Conservation (phyloP, 805 yeast genomes). For the Saccharomycopsis sp. region DNA sequence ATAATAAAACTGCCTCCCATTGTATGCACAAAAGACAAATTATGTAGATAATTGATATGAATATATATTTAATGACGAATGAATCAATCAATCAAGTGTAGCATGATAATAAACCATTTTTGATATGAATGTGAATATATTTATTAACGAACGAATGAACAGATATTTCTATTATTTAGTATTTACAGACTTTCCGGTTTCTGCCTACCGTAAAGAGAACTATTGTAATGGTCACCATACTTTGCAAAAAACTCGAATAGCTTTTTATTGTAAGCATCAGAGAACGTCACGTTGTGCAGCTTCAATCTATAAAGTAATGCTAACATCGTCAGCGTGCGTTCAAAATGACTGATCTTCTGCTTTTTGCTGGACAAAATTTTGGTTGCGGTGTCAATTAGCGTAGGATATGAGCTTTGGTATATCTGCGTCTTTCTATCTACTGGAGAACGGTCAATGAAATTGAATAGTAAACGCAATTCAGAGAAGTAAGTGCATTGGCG, state of each 20-base stretch:
- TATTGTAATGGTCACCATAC: background rate
- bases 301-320: background rate
- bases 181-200: background rate
- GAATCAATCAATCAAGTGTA: background rate
- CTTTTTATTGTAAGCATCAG: background rate
- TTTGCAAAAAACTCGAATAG: background rate
- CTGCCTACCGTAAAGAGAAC: background rate
- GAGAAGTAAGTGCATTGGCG: background rate
- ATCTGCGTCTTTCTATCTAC: background rate
- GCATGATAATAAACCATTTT: background rate
- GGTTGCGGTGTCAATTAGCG: background rate
- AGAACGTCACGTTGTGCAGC: background rate
- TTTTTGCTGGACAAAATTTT: background rate
- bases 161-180: no score
- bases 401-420: background rate
- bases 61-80: background rate
- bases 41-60: background rate
- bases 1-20: background rate
- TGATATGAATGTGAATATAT: background rate
- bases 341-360: background rate
- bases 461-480: background rate
- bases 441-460: background rate
- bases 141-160: background rate
- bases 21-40: background rate
- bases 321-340: background rate